Evolutionary conservation across 257 asterid genomes (phyloP), one percentile per base, ranked within the genome.

Genomic region (Solanum bukasovii): DNA sequence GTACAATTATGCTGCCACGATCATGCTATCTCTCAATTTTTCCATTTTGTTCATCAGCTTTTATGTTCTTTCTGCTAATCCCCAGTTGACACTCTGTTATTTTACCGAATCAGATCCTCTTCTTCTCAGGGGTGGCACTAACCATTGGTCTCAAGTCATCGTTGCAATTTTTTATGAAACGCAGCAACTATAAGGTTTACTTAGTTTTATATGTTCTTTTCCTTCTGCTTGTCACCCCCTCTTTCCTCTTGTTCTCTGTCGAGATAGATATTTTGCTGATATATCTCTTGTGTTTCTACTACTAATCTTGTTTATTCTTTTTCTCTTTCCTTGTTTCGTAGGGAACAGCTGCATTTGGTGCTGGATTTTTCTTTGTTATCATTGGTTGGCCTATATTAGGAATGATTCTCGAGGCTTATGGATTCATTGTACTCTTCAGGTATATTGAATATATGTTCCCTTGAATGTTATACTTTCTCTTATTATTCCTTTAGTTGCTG

Each of bases 341-440:
- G 98, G 98, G 99, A 37, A 96, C 98, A 1, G 73, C 92, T 84
- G 91, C 98, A 59, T 95, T 95, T 89, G 98, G 98, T 23, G 68
- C 89, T 90, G 99, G 98, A 88, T 96, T 96, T 92, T 93, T 94
- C 90, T 89, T 96, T 87, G 98, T 96, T 88, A 88, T 96, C 90
- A 92, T 95, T 75, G 99, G 98, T 84, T 96, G 99, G 99, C 98
- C 99, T 42, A 92, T 95, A 87, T 33, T 96, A 20, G 99, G 99
- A 83, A 97, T 97, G 99, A 97, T 97, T 33, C 93, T 97, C 87
- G 99, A 97, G 91, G 88, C 99, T 52, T 97, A 97, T 92, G 99
- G 99, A 75, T 97, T 96, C 89, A 84, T 97, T 89, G 96, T 97
- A 72, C 98, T 97, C 89, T 97, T 97, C 95, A 97, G 99, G 98